phyloP scores from a whole-genome alignment of 2,329 filamentous ascomycete genomes.

The Beauveria bassiana region DNA sequence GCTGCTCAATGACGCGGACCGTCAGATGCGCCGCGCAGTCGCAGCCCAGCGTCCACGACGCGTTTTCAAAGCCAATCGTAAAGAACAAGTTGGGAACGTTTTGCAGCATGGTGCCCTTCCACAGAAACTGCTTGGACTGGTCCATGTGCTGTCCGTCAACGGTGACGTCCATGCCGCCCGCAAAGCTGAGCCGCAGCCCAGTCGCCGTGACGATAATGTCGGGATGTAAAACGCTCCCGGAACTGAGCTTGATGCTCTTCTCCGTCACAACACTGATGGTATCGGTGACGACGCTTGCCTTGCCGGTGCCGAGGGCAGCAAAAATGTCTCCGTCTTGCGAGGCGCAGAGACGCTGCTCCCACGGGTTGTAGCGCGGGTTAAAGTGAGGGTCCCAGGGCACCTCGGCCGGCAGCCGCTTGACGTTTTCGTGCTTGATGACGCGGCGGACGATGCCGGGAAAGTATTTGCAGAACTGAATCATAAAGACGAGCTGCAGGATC shows the following conservation, averaged over 20 bases:
- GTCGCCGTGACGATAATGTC: constrained; percentile 61
- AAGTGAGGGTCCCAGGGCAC: constrained; percentile 47
- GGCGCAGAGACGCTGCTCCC: constrained; percentile 63
- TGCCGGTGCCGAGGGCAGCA: constrained; percentile 29
- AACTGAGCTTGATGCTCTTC: constrained; percentile 34
- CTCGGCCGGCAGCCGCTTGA: constrained; percentile 38
- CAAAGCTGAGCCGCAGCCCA: constrained; percentile 48
- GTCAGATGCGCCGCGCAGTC: constrained; percentile 45
- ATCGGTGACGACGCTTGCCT: constrained; percentile 35
- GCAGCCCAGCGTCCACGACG: constrained; percentile 54
- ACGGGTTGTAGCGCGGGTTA: constrained; percentile 46
- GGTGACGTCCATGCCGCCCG: constrained; percentile 40
- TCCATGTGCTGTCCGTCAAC: constrained; percentile 42
- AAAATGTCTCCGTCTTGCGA: constrained; percentile 40
- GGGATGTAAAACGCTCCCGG: constrained; percentile 38
- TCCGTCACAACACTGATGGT: constrained; percentile 37
- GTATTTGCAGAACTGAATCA: constrained; percentile 38
- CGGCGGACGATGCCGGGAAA: constrained; percentile 38
- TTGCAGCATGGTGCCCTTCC: constrained; percentile 55
- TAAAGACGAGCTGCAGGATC: constrained; percentile 33
- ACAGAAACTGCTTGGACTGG: constrained; percentile 40
- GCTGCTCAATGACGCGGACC: constrained; percentile 41
- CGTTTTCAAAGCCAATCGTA: constrained; percentile 52
- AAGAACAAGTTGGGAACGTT: constrained; percentile 53
- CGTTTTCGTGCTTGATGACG: constrained; percentile 34